phyloP scores from a whole-genome alignment of 768 basidiomycete species.

The Tephrocybe sp. region DNA sequence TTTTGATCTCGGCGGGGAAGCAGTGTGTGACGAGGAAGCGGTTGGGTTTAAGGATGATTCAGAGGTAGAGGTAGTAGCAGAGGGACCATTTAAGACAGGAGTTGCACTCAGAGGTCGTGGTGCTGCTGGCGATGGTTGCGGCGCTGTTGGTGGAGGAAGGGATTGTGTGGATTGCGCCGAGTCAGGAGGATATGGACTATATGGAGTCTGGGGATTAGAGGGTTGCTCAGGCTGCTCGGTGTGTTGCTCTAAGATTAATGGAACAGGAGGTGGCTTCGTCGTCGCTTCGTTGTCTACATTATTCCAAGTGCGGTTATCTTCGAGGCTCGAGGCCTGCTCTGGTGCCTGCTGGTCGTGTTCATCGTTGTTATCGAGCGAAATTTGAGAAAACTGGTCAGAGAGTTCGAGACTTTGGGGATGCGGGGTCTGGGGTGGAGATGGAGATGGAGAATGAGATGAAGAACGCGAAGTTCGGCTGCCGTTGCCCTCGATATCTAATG shows the following conservation, averaged over 20 bases:
- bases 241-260: constrained; percentile 2
- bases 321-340: constrained; percentile 2
- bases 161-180: constrained; percentile 20
- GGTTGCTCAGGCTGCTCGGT: constrained; percentile 3
- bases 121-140: constrained; percentile 5
- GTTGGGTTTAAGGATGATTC: constrained; percentile 17
- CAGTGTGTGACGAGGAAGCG: constrained; percentile 26
- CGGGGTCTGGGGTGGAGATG: constrained; percentile 16
- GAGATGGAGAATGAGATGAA: constrained; percentile 19
- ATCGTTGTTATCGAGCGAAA: constrained; percentile 32
- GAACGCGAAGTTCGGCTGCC: constrained; percentile 23
- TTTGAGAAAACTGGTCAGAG: constrained; percentile 36
- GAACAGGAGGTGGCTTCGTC: constrained; percentile 18
- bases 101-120: constrained; percentile 15
- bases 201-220: constrained; percentile 12
- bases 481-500: constrained; percentile 49
- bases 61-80: constrained; percentile 14
- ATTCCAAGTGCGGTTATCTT: constrained; percentile 3
- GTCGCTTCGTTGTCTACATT: constrained; percentile 38
- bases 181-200: constrained; percentile 4
- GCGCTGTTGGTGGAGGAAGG: constrained; percentile 17
- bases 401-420: constrained; percentile 21
- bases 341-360: constrained; percentile 7
- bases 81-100: constrained; percentile 1
- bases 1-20: constrained; percentile 16